Conservation (phyloP, 257 asterid genomes). For the Coffea canephora region DNA sequence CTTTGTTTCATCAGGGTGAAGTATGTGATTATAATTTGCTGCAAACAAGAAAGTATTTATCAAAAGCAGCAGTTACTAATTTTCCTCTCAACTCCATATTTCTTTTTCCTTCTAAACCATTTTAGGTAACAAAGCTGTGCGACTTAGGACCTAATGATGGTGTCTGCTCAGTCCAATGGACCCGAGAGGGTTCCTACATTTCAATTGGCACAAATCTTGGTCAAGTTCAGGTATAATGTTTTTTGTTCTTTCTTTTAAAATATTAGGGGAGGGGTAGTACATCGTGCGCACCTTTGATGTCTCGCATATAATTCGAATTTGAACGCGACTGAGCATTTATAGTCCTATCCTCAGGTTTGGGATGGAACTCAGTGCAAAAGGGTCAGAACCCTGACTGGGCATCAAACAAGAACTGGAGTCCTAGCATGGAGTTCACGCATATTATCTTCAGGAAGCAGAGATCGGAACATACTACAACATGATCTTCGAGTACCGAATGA, state of each 20-base stretch:
- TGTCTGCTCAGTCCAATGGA: conserved; percentile 95
- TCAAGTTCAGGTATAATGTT: conserved; percentile 70
- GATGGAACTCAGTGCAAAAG: conserved; percentile 92
- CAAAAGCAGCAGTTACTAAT: not conserved
- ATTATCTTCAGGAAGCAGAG: conserved; percentile 94
- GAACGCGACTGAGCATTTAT: not conserved
- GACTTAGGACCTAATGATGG: conserved; percentile 89
- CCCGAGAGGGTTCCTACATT: conserved; percentile 87
- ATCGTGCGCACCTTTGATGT: not conserved
- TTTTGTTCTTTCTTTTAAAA: not conserved
- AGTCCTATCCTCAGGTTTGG: conserved; percentile 60
- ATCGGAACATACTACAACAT: conserved; percentile 87
- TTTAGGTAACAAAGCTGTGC: conserved; percentile 82
- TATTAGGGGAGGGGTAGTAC: not conserved
- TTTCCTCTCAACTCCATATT: not conserved
- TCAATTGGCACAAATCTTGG: conserved; percentile 89
- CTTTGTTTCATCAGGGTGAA: not conserved
- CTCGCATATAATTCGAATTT: not conserved
- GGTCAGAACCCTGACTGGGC: conserved; percentile 89
- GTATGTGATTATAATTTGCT: not conserved
- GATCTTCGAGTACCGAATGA: conserved; percentile 88
- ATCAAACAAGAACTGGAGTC: conserved; percentile 91
- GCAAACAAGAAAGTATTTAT: not conserved
- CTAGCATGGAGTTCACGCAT: conserved; percentile 85
- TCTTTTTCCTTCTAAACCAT: too few relatives aligned